Evolutionary conservation across 768 basidiomycete species (phyloP).

Genomic region (Tubosaeta sp.): DNA sequence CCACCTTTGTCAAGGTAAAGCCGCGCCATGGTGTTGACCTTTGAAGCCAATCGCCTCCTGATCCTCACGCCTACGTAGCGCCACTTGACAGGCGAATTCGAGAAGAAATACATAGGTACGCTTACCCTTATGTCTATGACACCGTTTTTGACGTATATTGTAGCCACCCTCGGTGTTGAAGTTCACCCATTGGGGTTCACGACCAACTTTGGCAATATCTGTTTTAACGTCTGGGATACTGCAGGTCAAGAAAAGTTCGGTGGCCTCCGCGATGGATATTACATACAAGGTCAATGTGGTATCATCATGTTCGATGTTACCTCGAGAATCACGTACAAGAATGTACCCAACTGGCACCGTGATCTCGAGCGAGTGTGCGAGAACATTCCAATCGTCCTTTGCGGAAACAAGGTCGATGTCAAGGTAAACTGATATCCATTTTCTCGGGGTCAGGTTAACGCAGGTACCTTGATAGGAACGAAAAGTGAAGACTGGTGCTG

Average conservation of each 20-base stretch:
- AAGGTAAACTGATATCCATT: slow-evolving; percentile 58
- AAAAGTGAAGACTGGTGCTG: slow-evolving; percentile 97
- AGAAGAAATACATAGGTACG: slow-evolving; percentile 99
- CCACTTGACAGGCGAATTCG: slow-evolving; percentile 99
- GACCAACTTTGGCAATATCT: slow-evolving; percentile 98
- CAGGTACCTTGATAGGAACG: slow-evolving; percentile 67
- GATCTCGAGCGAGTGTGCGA: slow-evolving; percentile 99
- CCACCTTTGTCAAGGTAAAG: slow-evolving; percentile 93
- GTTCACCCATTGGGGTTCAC: slow-evolving; percentile 95
- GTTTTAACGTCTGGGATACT: slow-evolving; percentile 99
- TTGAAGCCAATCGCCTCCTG: slow-evolving; percentile 49
- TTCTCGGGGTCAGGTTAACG: slow-evolving; percentile 3
- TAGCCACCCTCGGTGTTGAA: slow-evolving; percentile 99
- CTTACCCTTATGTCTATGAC: slow-evolving; percentile 11
- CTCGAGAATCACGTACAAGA: slow-evolving; percentile 99
- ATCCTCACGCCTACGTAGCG: slow-evolving; percentile 58
- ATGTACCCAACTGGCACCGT: slow-evolving; percentile 99
- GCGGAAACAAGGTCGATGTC: slow-evolving; percentile 99
- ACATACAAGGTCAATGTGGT: slow-evolving; percentile 97
- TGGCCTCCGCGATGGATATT: slow-evolving; percentile 95
- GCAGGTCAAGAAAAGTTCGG: slow-evolving; percentile 99
- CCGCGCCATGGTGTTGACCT: slow-evolving; percentile 23
- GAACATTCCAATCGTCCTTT: slow-evolving; percentile 98
- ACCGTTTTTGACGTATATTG: slow-evolving; percentile 10
- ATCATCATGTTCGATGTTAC: slow-evolving; percentile 99